Conservation (phyloP, 208 protist species). For the Naegleria lovaniensis region DNA sequence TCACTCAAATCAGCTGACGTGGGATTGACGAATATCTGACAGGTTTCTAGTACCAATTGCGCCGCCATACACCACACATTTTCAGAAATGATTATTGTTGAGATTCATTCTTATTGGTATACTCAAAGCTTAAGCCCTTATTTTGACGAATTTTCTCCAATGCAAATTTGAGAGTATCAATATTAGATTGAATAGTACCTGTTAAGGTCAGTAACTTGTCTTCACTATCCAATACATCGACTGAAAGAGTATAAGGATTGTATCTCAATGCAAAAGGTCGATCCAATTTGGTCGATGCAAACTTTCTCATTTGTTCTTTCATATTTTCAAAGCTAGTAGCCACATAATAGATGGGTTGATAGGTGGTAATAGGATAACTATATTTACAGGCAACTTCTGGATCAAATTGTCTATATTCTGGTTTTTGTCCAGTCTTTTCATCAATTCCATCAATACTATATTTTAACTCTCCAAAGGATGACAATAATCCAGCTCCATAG, state of each 20-base stretch:
- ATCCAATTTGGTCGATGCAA: conserved; percentile 46
- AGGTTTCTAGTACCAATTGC: no score
- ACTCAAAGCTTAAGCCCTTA: not conserved
- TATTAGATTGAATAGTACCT: not conserved
- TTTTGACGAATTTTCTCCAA: not conserved
- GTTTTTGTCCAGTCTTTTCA: conserved; percentile 19
- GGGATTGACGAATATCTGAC: no score
- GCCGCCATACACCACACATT: no score
- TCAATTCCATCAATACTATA: conserved; percentile 45
- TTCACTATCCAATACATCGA: not conserved
- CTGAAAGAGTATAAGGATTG: not conserved
- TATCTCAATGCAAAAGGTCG: conserved; percentile 1
- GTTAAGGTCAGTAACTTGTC: not conserved
- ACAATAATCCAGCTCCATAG: conserved; percentile 89
- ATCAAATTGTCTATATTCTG: conserved; percentile 51
- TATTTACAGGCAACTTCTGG: conserved; percentile 50
- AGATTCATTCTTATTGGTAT: not conserved
- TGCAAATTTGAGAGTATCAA: not conserved
- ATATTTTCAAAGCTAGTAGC: conserved; percentile 78
- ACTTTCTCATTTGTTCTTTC: conserved; percentile 72
- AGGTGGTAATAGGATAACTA: conserved; percentile 83
- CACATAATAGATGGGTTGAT: conserved; percentile 87
- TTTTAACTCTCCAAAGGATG: conserved; percentile 81
- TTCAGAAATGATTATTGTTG: no score
- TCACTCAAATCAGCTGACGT: no score